Evolutionary conservation across 257 asterid genomes (phyloP), one percentile per base, ranked within the genome.

Genomic region (Solanum neorickii): DNA sequence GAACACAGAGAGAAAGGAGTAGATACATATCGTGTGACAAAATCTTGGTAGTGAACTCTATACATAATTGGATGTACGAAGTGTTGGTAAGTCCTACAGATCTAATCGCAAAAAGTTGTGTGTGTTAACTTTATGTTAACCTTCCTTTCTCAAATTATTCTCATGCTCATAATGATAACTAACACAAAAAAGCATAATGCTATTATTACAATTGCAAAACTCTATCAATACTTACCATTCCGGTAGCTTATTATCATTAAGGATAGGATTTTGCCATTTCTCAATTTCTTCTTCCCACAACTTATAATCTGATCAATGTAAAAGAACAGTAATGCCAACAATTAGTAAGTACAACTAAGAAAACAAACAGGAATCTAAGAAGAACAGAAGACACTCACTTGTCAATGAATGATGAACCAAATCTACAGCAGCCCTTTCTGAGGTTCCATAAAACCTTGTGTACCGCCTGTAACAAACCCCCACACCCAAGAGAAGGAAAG

Each of bases 271-370:
- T 90, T 97, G 99, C 99, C 99, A 97, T 89, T 94, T 95, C 88
- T 97, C 99, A 18, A 97, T 97, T 90, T 97, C 99, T 92, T 94
- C 99, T 92, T 97, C 99, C 99, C 99, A 97, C 59, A 92, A 86
- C 94, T 87, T 94, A 88, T 97, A 97, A 74, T 97, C 99, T 97
- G 94, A 87, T 56, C 84, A 85, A 89, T 83, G 66, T 59, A 78
- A 12, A 20, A 46, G 77, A 86, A 52, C 56, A 68, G 20, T 41
- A 47, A 56, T 41, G 31, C 74, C 23, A 69, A 62, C 37, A 74
- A 39, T 37, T 27, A 33, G 69, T 41, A 23, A 60, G 56, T 66
- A 35, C 44, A 72, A n/a, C 21, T 15, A 42, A 75, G 86, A 86
- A 76, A 47, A 35, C 15, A 37, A 49, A 68, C 87, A 37, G 23